Evolutionary conservation across 345 rosid genomes (phyloP), one percentile per base, ranked within the genome.

Genomic region (Carallia brachiata): DNA sequence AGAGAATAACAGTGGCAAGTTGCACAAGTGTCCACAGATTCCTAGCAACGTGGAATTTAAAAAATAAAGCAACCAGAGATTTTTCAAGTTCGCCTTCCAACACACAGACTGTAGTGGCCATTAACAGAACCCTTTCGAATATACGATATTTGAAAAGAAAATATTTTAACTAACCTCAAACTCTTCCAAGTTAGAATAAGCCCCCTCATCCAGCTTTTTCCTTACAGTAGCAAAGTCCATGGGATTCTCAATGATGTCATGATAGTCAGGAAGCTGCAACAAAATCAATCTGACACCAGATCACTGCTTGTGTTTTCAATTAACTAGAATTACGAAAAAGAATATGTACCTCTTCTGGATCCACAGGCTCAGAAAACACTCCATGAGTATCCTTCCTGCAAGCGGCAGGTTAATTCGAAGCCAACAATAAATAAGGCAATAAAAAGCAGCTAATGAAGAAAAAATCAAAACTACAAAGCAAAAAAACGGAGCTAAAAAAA

Each of bases 301-400:
- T 71, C 66, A 80, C 57, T 47, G 53, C 57, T 68, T 28, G 36
- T 4, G 39, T 64, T 58, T 28, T 62, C 52, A 63, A 34, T 18
- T n/a, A 59, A 37, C 34, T 44, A 4, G 7, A 58, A 9, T 16
- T 13, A 62, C 18, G 30, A 73, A 28, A 58, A 61, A 52, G 48
- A 76, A 72, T 53, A 50, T 53, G 72, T 74, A 86, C 96, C 91
- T 90, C 96, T 71, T 85, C 86, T 48, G 92, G 87, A 87, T 94
- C 96, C 81, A 90, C 97, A 0, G 98, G 97, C 61, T 94, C 98
- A 3, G 98, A 91, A 73, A 86, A 92, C 67, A 92, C 98, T 52
- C 96, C 96, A 77, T 94, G 85, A 64, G 98, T 86, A 73, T 94
- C 98, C 85, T 94, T 94, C 83, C 98, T 94, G 77, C 75, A 86